Percentiles rank a stretch among this genome's conserved stretches.
Evolutionary conservation across 2,329 filamentous ascomycete species (phyloP).

Genomic region (Teratosphaeria pseudoeucalypti): DNA sequence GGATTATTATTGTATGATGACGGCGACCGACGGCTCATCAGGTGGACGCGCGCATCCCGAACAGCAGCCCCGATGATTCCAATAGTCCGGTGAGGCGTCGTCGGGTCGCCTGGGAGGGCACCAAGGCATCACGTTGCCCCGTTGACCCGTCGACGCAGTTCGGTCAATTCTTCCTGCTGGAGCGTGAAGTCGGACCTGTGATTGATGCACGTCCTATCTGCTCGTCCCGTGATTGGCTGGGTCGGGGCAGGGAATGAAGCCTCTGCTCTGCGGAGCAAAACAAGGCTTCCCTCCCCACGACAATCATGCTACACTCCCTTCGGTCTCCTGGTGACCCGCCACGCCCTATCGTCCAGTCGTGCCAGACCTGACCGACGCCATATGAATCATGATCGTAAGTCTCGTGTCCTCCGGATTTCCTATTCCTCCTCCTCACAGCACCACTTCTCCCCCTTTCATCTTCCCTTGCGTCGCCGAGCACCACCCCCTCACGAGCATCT

Average conservation of each 20-base stretch:
- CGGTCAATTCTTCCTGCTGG: neutral
- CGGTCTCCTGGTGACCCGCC: neutral
- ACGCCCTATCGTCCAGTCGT: too few relatives aligned
- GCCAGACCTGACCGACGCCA: neutral
- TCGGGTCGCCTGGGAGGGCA: neutral
- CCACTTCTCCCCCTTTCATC: neutral
- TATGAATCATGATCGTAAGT: neutral
- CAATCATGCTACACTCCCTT: neutral
- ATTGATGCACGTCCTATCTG: neutral
- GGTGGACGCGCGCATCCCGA: neutral
- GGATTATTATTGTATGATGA: neutral
- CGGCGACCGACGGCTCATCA: neutral
- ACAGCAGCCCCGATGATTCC: neutral
- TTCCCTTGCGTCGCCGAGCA: neutral
- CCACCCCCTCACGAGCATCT: neutral
- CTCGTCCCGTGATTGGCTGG: neutral
- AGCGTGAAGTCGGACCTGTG: neutral
- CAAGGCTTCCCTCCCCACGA: neutral
- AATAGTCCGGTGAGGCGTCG: neutral
- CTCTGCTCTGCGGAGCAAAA: neutral
- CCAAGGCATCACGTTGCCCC: neutral
- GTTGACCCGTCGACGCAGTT: neutral
- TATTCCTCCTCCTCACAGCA: neutral
- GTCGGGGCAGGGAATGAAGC: neutral
- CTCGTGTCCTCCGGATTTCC: neutral